phyloP scores from a whole-genome alignment of 2,329 filamentous ascomycete genomes.

The Metarhizium sp. region DNA sequence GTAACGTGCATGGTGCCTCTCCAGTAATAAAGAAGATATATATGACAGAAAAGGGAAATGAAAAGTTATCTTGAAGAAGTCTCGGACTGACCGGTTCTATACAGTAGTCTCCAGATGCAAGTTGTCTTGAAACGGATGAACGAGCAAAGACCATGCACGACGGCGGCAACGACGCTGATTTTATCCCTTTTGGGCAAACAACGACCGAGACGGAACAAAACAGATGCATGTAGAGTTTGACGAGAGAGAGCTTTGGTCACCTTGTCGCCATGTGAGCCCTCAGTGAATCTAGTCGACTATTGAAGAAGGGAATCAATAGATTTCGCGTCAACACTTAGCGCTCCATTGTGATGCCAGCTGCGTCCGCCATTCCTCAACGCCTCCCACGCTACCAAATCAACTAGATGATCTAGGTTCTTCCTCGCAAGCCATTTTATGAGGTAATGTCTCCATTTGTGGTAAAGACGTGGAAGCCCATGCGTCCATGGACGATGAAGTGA shows the following conservation, averaged over 20 bases:
- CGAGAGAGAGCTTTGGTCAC: neutral
- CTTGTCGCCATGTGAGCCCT: neutral
- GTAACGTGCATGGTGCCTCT: slow-evolving; percentile 4
- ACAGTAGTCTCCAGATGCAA: neutral
- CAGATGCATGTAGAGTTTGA: neutral
- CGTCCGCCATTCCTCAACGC: neutral
- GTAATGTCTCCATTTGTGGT: too few species aligned
- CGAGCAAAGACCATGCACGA: neutral
- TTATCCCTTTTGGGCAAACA: neutral
- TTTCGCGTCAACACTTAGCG: neutral
- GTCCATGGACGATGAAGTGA: neutral
- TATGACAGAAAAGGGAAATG: neutral
- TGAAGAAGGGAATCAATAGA: neutral
- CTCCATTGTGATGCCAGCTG: neutral
- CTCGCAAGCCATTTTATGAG: too few species aligned
- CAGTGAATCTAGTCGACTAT: neutral
- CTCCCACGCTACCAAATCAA: neutral
- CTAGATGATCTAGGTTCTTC: neutral
- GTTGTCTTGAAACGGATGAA: neutral
- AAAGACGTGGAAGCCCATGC: neutral
- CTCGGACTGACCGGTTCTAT: neutral
- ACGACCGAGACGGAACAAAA: neutral
- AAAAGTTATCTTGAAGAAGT: neutral
- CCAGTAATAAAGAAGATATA: neutral
- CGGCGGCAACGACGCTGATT: neutral